Percentiles rank a stretch among this genome's conserved stretches.
These are phyloP conservation scores for Auricularia heimuer DNA, from an alignment of 768 basidiomycete genomes.

Conservation along the genomic window DNA sequence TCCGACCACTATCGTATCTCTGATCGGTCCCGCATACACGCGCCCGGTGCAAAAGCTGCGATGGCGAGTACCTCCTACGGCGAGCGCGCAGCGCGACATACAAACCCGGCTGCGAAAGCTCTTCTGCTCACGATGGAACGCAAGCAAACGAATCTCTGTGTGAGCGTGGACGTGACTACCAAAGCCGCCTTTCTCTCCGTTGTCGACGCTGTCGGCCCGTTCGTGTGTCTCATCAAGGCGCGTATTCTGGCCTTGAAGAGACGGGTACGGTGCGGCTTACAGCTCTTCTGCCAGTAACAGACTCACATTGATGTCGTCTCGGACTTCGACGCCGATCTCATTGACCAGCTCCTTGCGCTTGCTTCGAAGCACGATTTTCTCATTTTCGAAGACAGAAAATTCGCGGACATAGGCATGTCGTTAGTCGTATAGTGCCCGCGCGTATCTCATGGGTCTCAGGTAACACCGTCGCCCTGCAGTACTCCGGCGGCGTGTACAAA, in stretches of 20 bases:
- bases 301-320: constrained; percentile 95
- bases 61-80: constrained; percentile 35
- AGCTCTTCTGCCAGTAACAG: constrained; percentile 36
- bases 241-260: constrained; percentile 11
- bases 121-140: constrained; percentile 75
- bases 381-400: constrained; percentile 98
- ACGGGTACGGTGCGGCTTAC: constrained; percentile 9
- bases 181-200: constrained; percentile 71
- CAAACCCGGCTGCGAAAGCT: constrained; percentile 67
- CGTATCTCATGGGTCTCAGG: constrained; percentile 37
- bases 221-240: constrained; percentile 92
- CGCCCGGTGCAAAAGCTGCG: background rate
- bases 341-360: constrained; percentile 58
- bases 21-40: background rate
- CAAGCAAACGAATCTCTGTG: constrained; percentile 86
- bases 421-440: background rate
- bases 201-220: constrained; percentile 80
- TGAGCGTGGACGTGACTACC: constrained; percentile 89
- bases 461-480: constrained; percentile 92
- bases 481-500: constrained; percentile 84
- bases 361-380: constrained; percentile 81
- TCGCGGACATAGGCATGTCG: constrained; percentile 87
- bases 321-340: constrained; percentile 71
- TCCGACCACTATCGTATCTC: background rate
- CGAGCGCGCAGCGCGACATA: constrained; percentile 44